Base-by-base conservation (phyloP, 108 stramenopile genomes). In the Bacterosira constricta region DNA sequence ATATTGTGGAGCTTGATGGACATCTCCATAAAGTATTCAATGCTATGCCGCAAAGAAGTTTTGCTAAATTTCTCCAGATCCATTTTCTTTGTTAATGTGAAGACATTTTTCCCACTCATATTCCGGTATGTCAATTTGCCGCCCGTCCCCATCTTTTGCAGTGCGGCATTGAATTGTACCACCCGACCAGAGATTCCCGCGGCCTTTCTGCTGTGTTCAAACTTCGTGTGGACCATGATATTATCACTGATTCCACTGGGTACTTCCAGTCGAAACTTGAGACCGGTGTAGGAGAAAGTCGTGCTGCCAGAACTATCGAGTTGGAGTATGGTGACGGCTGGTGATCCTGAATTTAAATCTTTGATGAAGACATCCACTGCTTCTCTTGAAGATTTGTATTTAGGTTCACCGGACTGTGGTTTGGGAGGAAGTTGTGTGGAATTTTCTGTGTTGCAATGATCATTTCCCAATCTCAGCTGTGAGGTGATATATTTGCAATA, bases 11-110 rank as follows among this genome's bases (percentile, higher is more conserved):
- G 31, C 60, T 72, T 79, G 59, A 79, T 67, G 12, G 65, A 51
- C 57, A 79, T 66, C 42, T 79, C 78, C 26, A 79, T 26, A n/a
- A 67, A 79, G 39, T 79, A 72, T 23, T 79, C 78, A 23, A 79
- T 64, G 21, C 55, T 38, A 38, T 72, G 70, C 4, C 71, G 51
- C 3, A 79, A 66, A 41, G 39, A 39, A 45, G 39, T 63, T 37
- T 61, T 45, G 11, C 62, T 63, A 45, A 77, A 77, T 3, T 63
- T 41, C 46, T 69, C 63, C 6, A 63, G 57, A 12, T 69, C 37
- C 56, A 69, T 63, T 32, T 57, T 20, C 39, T 50, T 64, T 4
- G 30, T 66, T 11, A 77, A 41, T 0, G 69, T 38, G 42, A 77
- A 77, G 9, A 31, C 53, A 59, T 57, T 65, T 29, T 51, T 52